Base-by-base conservation (phyloP, 805 yeast species). In the Lipomyces lipofer region DNA sequence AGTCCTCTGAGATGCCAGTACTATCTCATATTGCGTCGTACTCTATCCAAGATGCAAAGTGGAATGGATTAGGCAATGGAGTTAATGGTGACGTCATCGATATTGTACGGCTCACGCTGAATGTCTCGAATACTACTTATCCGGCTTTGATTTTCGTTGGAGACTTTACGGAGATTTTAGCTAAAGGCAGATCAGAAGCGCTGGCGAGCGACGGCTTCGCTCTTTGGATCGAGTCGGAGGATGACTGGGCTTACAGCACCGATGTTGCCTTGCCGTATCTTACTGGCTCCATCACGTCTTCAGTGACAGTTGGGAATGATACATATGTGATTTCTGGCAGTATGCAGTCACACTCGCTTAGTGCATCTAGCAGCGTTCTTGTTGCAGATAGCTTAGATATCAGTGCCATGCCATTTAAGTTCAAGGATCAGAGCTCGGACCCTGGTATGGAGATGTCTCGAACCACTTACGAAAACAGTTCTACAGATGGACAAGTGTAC, bases 101-200 rank as follows among this genome's bases (percentile, higher is more conserved):
- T 24, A 35, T 54, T 21, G 59, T 36, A 2, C 35, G 22, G 4
- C 13, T 57, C 9, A 33, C 48, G 1, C 46, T 59, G 10, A 52
- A 47, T 40, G 19, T 44, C 15, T 46, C 56, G 15, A 47, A 32
- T 17, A 17, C n/a, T 8, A n/a, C 43, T 8, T 50, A 56, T 30
- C 13, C 51, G 1, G 60, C 66, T 7, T 43, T 64, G 47, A 71
- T 67, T 1, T 51, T 71, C 39, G 42, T 64, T 7, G 65, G 67
- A 1, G 43, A 28, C 19, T 63, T 66, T 21, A 38, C 66, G 12
- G 54, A 46, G n/a, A 51, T 64, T n/a, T 39, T 35, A 6, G 48
- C 49, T 7, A 39, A 36, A 27, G 39, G 36, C 19, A 24, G 33
- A 1, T 47, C 21, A 12, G 44, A 32, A 9, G 59, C 51, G 9